Conservation (phyloP, 306 rosid species). For the Trifolium fragiferum region DNA sequence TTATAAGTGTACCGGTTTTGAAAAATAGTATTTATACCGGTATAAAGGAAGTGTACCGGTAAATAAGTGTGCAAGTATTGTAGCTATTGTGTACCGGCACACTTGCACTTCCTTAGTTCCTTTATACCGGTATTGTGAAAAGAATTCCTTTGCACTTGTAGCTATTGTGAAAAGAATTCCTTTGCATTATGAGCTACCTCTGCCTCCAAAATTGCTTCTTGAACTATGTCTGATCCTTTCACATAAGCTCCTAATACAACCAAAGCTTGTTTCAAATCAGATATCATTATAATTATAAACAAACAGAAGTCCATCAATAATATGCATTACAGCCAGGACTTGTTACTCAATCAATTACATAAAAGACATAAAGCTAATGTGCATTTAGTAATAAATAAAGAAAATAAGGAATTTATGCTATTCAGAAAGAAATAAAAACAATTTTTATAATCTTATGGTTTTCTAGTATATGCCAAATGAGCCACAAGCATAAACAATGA, state of each 20-base stretch:
- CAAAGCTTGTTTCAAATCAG: slow-evolving; percentile 36
- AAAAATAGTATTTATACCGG: no score
- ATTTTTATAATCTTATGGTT: slow-evolving; percentile 2
- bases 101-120: no score
- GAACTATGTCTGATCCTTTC: slow-evolving; percentile 74
- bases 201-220: no score
- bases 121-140: no score
- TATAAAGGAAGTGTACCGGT: no score
- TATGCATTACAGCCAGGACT: slow-evolving; percentile 22
- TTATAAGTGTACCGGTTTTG: no score
- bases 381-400: no score
- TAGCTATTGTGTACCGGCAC: no score
- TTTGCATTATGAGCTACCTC: slow-evolving; percentile 84
- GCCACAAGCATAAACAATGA: slow-evolving; percentile 16
- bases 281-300: slow-evolving; percentile 34
- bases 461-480: slow-evolving; percentile 1
- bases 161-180: slow-evolving; percentile 80
- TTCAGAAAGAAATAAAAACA: no score
- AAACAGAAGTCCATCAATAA: slow-evolving; percentile 17
- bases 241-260: slow-evolving; percentile 57
- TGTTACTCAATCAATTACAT: slow-evolving; percentile 8
- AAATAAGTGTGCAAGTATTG: no score
- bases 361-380: slow-evolving; percentile 36
- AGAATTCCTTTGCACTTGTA: no score
- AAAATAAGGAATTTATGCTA: no score